Conservation (phyloP, 2,329 filamentous ascomycete genomes). For the Fusarium robinianum region DNA sequence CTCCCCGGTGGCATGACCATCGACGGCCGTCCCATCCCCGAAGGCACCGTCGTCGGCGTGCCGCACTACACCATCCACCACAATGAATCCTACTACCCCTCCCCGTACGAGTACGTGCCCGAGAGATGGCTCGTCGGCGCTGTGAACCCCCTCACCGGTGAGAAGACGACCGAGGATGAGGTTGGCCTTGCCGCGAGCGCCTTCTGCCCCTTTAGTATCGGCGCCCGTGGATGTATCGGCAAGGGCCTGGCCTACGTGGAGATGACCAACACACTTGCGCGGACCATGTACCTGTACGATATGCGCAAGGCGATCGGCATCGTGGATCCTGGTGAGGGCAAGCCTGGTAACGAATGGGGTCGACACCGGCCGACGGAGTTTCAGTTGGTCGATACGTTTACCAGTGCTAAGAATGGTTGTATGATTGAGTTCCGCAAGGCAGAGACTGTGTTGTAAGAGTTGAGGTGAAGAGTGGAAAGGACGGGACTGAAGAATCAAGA, state of each 20-base stretch:
- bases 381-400: conserved; percentile 74
- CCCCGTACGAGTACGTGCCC: conserved; percentile 62
- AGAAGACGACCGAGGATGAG: conserved; percentile 53
- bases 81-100: conserved; percentile 64
- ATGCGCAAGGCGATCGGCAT: conserved; percentile 56
- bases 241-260: conserved; percentile 71
- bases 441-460: conserved; percentile 18
- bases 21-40: conserved; percentile 58
- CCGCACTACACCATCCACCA: conserved; percentile 73
- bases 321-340: conserved; percentile 58
- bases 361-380: conserved; percentile 64
- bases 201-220: conserved; percentile 75
- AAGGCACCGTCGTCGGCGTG: conserved; percentile 65
- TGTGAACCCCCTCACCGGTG: conserved; percentile 43
- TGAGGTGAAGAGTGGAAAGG: conserved; percentile 1
- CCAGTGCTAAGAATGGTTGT: conserved; percentile 72
- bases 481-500: too few relatives aligned
- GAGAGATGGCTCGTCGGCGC: conserved; percentile 67
- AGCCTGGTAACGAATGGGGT: conserved; percentile 54
- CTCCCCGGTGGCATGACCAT: conserved; percentile 58
- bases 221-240: conserved; percentile 72
- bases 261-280: conserved; percentile 65
- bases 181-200: conserved; percentile 64
- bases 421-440: conserved; percentile 63
- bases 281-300: conserved; percentile 65